Conservation (phyloP, 805 yeast genomes). For the Zygoascus ofunaensis region DNA sequence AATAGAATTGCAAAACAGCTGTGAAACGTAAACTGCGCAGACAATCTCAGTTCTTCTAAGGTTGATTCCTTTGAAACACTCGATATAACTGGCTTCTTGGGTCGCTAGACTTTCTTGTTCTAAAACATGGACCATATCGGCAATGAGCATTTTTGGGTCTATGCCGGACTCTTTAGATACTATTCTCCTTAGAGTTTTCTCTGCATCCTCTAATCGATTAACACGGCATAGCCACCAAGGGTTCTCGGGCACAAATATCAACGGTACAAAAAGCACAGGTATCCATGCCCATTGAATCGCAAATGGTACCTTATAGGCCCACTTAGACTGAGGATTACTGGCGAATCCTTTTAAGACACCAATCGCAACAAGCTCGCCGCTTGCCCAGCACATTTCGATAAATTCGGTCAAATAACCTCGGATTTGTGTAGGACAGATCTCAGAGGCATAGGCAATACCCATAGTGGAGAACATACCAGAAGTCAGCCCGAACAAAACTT, state of each 20-base stretch:
- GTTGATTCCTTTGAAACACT: conserved; percentile 12
- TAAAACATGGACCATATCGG: conserved; percentile 30
- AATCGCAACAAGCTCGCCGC: conserved; percentile 47
- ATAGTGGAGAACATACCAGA: conserved; percentile 48
- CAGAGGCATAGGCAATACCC: conserved; percentile 47
- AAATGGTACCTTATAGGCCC: conserved; percentile 14
- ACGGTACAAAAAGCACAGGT: conserved; percentile 10
- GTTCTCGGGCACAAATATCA: conserved; percentile 47
- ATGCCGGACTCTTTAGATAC: background rate
- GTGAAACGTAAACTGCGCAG: conserved; percentile 36
- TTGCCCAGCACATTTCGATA: conserved; percentile 44
- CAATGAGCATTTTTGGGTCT: background rate
- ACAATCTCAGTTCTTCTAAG: conserved; percentile 30
- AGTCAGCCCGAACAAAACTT: conserved; percentile 32
- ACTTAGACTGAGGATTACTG: conserved; percentile 21
- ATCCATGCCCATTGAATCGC: conserved; percentile 18
- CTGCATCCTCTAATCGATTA: conserved; percentile 37
- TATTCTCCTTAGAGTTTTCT: conserved; percentile 13
- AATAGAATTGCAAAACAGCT: conserved; percentile 32
- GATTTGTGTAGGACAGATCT: conserved; percentile 43
- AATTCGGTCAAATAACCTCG: conserved; percentile 42
- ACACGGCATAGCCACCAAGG: conserved; percentile 48
- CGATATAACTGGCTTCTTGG: conserved; percentile 8
- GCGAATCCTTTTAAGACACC: conserved; percentile 37
- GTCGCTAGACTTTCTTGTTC: conserved; percentile 8